Percentiles rank a stretch among this genome's conserved stretches.
Conservation (phyloP, 148 eudicot species). For the Fagopyrum esculentum region DNA sequence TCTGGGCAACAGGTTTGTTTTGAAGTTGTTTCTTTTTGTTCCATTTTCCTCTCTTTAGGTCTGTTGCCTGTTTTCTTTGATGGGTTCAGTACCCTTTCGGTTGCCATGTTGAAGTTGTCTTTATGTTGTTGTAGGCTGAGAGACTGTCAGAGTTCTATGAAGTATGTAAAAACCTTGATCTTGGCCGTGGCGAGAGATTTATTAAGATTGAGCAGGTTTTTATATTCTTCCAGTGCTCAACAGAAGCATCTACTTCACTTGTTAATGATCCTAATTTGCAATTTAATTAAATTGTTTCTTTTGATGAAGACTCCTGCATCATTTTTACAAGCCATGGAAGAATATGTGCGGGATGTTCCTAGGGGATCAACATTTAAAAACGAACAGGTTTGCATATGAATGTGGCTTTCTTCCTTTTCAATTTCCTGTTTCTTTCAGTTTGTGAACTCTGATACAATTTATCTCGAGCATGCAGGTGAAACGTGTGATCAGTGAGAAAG, state of each 20-base stretch:
- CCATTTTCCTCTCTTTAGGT: neutral
- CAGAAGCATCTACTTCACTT: neutral
- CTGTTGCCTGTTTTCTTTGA: neutral
- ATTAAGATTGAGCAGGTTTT: conserved; percentile 87
- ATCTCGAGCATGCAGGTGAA: conserved; percentile 24
- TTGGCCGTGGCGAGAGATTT: conserved; percentile 79
- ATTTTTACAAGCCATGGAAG: conserved; percentile 98
- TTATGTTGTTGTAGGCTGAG: conserved; percentile 57
- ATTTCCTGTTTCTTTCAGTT: neutral
- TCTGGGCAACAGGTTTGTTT: conserved; percentile 77
- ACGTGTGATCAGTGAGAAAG: conserved; percentile 43
- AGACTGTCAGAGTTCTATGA: conserved; percentile 92
- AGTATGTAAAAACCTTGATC: conserved; percentile 77
- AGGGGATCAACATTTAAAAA: conserved; percentile 65
- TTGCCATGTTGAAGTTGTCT: neutral
- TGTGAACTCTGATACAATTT: conserved; percentile 3
- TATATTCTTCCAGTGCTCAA: neutral
- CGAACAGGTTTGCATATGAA: conserved; percentile 50
- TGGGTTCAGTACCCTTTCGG: neutral
- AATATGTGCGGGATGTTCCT: conserved; percentile 89
- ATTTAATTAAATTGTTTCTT: conserved; percentile 1
- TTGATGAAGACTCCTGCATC: conserved; percentile 83
- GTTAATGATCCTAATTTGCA: neutral
- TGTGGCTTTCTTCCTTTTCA: neutral
- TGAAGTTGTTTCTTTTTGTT: neutral